Evolutionary conservation across 2,329 filamentous ascomycete species (phyloP).

Genomic region (Dactylellina drechsleri): DNA sequence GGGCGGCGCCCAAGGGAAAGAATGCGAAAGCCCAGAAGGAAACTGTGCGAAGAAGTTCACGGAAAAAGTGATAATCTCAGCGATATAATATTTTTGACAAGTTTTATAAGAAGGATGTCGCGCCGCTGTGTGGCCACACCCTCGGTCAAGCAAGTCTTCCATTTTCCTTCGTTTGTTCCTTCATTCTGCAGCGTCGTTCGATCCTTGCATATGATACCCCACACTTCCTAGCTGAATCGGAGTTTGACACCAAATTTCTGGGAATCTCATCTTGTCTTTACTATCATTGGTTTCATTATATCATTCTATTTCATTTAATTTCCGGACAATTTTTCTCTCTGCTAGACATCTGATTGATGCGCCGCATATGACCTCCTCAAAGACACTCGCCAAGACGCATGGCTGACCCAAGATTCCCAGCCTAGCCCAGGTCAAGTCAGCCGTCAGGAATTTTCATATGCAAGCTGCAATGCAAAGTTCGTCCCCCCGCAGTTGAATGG

Average conservation of each 20-base stretch:
- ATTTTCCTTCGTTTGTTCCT: neutral
- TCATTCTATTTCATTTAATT: slow-evolving; percentile 13
- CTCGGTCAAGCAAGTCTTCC: neutral
- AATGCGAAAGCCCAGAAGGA: slow-evolving; percentile 48
- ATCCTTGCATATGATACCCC: slow-evolving; percentile 32
- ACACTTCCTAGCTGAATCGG: neutral
- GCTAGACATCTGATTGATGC: slow-evolving; percentile 1
- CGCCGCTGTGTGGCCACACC: neutral
- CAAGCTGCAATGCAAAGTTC: slow-evolving; percentile 33
- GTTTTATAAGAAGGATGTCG: neutral
- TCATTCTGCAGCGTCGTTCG: slow-evolving; percentile 18
- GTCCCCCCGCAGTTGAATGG: slow-evolving; percentile 29
- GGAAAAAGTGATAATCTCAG: slow-evolving; percentile 30
- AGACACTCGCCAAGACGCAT: slow-evolving; percentile 30
- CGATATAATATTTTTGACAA: neutral
- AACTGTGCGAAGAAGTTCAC: slow-evolving; percentile 49
- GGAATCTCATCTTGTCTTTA: neutral
- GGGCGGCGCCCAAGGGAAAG: slow-evolving; percentile 45
- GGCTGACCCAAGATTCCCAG: slow-evolving; percentile 37
- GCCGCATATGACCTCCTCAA: slow-evolving; percentile 46
- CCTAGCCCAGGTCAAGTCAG: slow-evolving; percentile 19
- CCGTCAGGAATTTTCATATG: slow-evolving; percentile 15
- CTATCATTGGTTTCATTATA: slow-evolving; percentile 1
- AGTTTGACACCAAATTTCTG: neutral
- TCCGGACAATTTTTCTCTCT: slow-evolving; percentile 1